phyloP scores from a whole-genome alignment of 306 rosid genomes.

The Ormosia semicastrata region DNA sequence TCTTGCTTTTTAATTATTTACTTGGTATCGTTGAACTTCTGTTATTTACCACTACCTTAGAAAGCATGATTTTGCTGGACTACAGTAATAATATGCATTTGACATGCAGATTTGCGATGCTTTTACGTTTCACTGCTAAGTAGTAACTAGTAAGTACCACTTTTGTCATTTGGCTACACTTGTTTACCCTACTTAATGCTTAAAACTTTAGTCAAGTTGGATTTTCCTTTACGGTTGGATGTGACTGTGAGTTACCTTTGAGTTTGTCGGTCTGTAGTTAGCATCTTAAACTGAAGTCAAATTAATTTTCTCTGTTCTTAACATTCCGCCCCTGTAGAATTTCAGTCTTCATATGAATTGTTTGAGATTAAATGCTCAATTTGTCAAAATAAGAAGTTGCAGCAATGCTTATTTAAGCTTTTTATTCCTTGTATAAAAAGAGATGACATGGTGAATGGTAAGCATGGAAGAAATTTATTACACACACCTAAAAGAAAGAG shows the following conservation, averaged over 20 bases:
- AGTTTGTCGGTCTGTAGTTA: neutral
- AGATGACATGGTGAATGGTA: constrained; percentile 9
- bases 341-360: neutral
- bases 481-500: neutral
- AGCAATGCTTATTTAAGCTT: constrained; percentile 8
- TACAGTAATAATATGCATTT: neutral
- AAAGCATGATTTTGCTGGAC: neutral
- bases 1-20: neutral
- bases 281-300: neutral
- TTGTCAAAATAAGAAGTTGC: neutral
- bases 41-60: neutral
- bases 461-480: constrained; percentile 1
- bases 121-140: neutral
- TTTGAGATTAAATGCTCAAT: neutral
- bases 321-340: neutral
- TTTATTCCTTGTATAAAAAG: neutral
- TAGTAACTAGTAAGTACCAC: neutral
- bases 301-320: neutral
- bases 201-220: neutral
- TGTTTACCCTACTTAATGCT: neutral
- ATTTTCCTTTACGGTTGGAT: neutral
- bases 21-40: neutral
- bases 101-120: constrained; percentile 10
- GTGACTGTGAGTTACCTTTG: neutral
- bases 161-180: neutral